Percentiles rank a stretch among this genome's conserved stretches.
phyloP scores from a whole-genome alignment of 495 filamentous ascomycete species.

The Penicillium canescens region DNA sequence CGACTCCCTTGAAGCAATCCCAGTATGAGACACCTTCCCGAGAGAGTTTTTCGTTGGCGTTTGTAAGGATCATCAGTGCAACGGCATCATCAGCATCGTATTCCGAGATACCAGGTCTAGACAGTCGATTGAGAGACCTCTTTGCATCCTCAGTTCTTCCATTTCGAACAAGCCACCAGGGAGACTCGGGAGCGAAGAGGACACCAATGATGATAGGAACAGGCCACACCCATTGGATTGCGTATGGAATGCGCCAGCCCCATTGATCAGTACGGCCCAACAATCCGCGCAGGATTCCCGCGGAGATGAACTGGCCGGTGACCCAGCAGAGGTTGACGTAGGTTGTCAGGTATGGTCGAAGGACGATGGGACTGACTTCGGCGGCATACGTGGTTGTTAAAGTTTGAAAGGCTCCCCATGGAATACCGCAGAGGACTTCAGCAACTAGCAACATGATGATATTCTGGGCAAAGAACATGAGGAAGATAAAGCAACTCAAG shows the following conservation, averaged over 20 bases:
- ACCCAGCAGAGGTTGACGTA: constrained; percentile 80
- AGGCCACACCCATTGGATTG: constrained; percentile 80
- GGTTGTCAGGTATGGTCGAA: constrained; percentile 68
- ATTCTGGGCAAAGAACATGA: constrained; percentile 71
- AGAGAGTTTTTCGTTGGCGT: constrained; percentile 62
- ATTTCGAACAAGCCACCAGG: constrained; percentile 76
- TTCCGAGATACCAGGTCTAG: constrained; percentile 57
- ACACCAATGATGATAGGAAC: constrained; percentile 66
- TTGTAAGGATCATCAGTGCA: constrained; percentile 72
- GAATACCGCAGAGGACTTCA: constrained; percentile 71
- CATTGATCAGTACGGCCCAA: constrained; percentile 53
- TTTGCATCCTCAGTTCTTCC: constrained; percentile 65
- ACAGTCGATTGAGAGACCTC: constrained; percentile 60
- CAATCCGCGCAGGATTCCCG: constrained; percentile 65
- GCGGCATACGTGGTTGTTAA: constrained; percentile 73
- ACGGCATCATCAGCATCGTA: constrained; percentile 66
- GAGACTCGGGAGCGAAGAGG: constrained; percentile 67
- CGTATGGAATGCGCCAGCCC: constrained; percentile 65
- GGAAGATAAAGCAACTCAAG: constrained; percentile 63
- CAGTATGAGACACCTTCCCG: constrained; percentile 52
- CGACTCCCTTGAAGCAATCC: constrained; percentile 70
- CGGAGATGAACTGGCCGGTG: constrained; percentile 66
- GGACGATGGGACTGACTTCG: constrained; percentile 67
- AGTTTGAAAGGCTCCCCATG: constrained; percentile 77
- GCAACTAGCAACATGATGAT: constrained; percentile 62